These are phyloP conservation scores for Lactifluus hygrophoroides DNA, from an alignment of 768 basidiomycete species.

Conservation along the genomic window DNA sequence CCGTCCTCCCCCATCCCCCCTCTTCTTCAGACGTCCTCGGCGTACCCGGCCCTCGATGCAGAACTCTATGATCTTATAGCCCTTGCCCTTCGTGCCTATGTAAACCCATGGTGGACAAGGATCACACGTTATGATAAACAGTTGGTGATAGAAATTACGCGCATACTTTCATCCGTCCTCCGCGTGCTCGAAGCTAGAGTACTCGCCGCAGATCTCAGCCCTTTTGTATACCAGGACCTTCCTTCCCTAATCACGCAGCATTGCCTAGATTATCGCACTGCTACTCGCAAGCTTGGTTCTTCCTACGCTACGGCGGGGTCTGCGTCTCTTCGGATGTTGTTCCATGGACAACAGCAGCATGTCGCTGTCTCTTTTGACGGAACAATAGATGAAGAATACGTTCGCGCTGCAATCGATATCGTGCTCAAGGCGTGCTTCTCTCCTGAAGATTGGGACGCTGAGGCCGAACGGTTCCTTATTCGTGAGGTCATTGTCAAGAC, in stretches of 20 bases:
- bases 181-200: slow-evolving; percentile 53
- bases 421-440: slow-evolving; percentile 69
- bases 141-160: slow-evolving; percentile 63
- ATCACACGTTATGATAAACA: slow-evolving; percentile 79
- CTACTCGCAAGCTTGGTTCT: slow-evolving; percentile 48
- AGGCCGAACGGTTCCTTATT: slow-evolving; percentile 71
- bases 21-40: slow-evolving; percentile 38
- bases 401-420: slow-evolving; percentile 71
- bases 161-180: slow-evolving; percentile 48
- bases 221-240: slow-evolving; percentile 52
- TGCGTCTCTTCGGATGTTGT: slow-evolving; percentile 53
- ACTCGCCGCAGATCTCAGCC: slow-evolving; percentile 44
- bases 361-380: slow-evolving; percentile 67
- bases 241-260: slow-evolving; percentile 68
- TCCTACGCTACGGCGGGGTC: slow-evolving; percentile 67
- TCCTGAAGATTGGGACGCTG: slow-evolving; percentile 66
- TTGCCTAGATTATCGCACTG: slow-evolving; percentile 69
- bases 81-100: slow-evolving; percentile 66
- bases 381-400: slow-evolving; percentile 62
- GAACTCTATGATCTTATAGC: slow-evolving; percentile 77
- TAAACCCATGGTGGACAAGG: slow-evolving; percentile 82
- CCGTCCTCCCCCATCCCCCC: slow-evolving; percentile 41
- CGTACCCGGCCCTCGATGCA: slow-evolving; percentile 47
- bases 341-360: slow-evolving; percentile 78
- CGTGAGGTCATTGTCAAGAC: slow-evolving; percentile 79